Percentiles rank a stretch among this genome's conserved stretches.
Conservation (phyloP, 176 grass and related monocot genomes). For the Dactylis glomerata region DNA sequence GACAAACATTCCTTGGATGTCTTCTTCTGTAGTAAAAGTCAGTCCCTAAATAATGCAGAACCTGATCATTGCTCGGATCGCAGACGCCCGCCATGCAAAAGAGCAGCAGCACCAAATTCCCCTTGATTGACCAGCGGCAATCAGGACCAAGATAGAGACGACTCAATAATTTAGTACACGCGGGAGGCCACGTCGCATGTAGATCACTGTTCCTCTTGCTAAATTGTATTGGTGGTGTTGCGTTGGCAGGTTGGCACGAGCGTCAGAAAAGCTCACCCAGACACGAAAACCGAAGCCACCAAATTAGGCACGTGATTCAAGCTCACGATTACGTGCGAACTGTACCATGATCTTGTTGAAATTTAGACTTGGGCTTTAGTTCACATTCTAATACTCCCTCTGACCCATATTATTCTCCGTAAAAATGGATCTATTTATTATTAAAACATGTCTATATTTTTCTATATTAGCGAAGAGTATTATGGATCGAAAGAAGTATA, state of each 20-base stretch:
- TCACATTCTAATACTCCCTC: too few species aligned
- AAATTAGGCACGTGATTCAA: background rate
- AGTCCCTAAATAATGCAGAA: background rate
- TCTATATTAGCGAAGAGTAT: too few species aligned
- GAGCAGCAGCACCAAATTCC: background rate
- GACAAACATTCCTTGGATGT: background rate
- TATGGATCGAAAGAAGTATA: too few species aligned
- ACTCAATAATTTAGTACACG: background rate
- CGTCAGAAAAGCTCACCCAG: background rate
- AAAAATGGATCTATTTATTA: too few species aligned
- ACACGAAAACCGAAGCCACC: background rate
- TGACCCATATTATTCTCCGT: too few species aligned
- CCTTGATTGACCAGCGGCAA: background rate
- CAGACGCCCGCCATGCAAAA: background rate
- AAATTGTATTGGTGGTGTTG: background rate
- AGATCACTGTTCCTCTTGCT: background rate
- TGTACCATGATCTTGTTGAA: too few species aligned
- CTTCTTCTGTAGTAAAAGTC: background rate
- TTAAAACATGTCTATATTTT: too few species aligned
- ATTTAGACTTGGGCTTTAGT: too few species aligned
- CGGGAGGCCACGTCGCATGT: background rate
- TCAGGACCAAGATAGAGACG: background rate
- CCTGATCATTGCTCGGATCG: background rate
- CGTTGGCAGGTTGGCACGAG: background rate
- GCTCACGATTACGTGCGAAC: background rate